Evolutionary conservation across 2,329 filamentous ascomycete species (phyloP).

Genomic region (Aplosporella prunicola): DNA sequence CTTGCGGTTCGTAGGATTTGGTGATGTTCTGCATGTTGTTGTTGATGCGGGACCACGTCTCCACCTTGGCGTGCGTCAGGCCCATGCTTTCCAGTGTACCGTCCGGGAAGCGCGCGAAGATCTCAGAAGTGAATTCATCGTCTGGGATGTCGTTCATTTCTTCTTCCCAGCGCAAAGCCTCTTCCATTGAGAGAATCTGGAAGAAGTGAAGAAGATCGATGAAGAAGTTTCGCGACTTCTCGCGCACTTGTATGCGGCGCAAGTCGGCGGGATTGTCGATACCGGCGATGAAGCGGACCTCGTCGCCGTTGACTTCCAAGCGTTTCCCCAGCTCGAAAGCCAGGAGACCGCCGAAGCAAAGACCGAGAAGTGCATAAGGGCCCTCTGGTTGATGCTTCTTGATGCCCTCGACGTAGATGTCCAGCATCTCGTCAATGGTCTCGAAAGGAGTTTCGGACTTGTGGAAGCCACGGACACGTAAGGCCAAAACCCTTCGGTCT

Average conservation of each 20-base stretch:
- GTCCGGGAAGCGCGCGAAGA: conserved; percentile 10
- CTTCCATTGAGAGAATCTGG: conserved; percentile 7
- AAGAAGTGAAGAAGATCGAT: conserved; percentile 12
- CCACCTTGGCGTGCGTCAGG: conserved; percentile 8
- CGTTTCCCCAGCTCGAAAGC: conserved; percentile 10
- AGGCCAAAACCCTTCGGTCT: conserved; percentile 1
- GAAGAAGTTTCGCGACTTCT: conserved; percentile 8
- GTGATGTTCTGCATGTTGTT: conserved; percentile 10
- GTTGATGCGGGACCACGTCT: conserved; percentile 11
- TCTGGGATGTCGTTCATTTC: conserved; percentile 11
- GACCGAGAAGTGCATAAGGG: conserved; percentile 5
- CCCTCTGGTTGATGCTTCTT: conserved; percentile 8
- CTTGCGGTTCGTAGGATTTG: conserved; percentile 2
- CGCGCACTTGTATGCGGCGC: conserved; percentile 3
- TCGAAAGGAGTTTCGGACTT: conserved; percentile 8
- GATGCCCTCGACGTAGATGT: conserved; percentile 6
- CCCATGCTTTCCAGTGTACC: conserved; percentile 10
- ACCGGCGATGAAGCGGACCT: conserved; percentile 5
- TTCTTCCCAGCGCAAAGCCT: conserved; percentile 7
- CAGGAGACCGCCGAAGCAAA: conserved; percentile 10
- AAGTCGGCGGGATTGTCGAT: conserved; percentile 11
- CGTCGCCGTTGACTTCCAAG: conserved; percentile 4
- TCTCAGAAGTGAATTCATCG: conserved; percentile 6
- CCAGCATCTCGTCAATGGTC: conserved; percentile 9
- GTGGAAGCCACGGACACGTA: conserved; percentile 10